These are phyloP conservation scores for Cladosporium oxysporum DNA, from an alignment of 2,329 filamentous ascomycete genomes.

Conservation along the genomic window DNA sequence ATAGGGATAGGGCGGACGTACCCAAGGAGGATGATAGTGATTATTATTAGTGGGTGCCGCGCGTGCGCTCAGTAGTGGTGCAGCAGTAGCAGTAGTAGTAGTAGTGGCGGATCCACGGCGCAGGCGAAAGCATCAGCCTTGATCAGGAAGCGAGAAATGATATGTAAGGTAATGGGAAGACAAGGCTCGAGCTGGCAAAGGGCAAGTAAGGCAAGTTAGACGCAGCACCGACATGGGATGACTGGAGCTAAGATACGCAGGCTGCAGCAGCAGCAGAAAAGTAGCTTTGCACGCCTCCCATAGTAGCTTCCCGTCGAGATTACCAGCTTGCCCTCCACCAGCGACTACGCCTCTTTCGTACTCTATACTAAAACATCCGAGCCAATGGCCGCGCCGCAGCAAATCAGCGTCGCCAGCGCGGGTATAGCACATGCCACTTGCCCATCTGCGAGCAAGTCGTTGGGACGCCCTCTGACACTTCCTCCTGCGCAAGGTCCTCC, in stretches of 20 bases:
- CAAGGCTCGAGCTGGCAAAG: neutral
- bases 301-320: constrained; percentile 2
- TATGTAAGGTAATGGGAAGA: neutral
- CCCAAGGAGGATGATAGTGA: neutral
- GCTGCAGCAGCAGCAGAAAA: neutral
- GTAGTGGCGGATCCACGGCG: constrained; percentile 17
- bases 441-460: neutral
- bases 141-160: neutral
- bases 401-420: constrained; percentile 8
- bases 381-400: constrained; percentile 8
- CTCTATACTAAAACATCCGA: constrained; percentile 14
- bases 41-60: neutral
- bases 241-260: neutral
- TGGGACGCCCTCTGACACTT: constrained; percentile 2
- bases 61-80: neutral
- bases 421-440: neutral
- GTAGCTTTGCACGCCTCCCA: neutral
- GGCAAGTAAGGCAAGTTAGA: neutral
- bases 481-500: neutral
- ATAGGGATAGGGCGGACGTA: neutral
- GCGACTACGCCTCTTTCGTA: neutral
- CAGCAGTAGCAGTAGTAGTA: neutral
- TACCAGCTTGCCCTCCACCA: neutral
- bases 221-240: neutral
- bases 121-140: constrained; percentile 5